Percentiles rank a stretch among this genome's conserved stretches.
These are phyloP conservation scores for Aspergillus funiculosus DNA, from an alignment of 495 filamentous ascomycete species.

Conservation along the genomic window DNA sequence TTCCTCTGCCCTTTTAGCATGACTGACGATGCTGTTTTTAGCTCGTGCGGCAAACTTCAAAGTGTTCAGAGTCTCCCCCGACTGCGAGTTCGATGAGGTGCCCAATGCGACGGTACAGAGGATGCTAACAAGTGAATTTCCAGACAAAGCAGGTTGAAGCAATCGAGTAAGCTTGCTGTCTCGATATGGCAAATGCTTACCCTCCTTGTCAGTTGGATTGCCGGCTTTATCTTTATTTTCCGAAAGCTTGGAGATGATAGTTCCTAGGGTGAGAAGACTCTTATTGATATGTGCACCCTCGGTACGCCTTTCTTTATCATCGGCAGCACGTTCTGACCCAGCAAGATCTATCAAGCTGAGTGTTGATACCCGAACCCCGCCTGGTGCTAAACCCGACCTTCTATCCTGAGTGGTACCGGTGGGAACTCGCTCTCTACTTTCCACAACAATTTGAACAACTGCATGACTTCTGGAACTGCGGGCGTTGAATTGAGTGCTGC, in stretches of 20 bases:
- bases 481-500: constrained; percentile 93
- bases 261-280: constrained; percentile 89
- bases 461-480: constrained; percentile 96
- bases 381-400: constrained; percentile 70
- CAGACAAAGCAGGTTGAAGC: constrained; percentile 86
- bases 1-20: constrained; percentile 92
- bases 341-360: constrained; percentile 94
- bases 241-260: constrained; percentile 82
- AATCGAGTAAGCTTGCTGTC: constrained; percentile 95
- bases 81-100: constrained; percentile 58
- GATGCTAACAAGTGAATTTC: constrained; percentile 92
- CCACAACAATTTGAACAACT: constrained; percentile 97
- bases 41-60: constrained; percentile 94
- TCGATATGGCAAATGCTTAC: constrained; percentile 87
- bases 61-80: constrained; percentile 87
- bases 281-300: constrained; percentile 99
- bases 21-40: constrained; percentile 96
- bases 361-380: constrained; percentile 92
- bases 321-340: constrained; percentile 91
- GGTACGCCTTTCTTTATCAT: constrained; percentile 87
- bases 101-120: constrained; percentile 90
- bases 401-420: constrained; percentile 57
- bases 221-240: constrained; percentile 80
- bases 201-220: constrained; percentile 68
- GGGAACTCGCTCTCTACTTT: constrained; percentile 80